Conservation (phyloP, 305 asterid genomes). For the Fraxinus sp. region DNA sequence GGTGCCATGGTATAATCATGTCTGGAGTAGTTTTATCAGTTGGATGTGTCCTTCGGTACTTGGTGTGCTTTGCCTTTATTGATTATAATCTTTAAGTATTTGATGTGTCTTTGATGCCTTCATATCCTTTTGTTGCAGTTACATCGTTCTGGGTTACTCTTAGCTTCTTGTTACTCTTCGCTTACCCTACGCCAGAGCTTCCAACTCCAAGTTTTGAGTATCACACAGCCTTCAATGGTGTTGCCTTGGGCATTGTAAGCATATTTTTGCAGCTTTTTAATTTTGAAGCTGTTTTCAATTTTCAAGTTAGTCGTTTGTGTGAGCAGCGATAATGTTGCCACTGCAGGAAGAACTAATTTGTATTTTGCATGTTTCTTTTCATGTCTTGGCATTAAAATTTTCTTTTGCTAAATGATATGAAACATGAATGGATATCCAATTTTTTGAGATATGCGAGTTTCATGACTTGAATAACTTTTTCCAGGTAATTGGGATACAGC, state of each 20-base stretch:
- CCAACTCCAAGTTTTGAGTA: slow-evolving; percentile 94
- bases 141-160: slow-evolving; percentile 76
- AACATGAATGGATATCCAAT: not conserved
- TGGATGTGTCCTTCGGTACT: not conserved
- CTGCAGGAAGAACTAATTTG: not conserved
- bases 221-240: slow-evolving; percentile 88
- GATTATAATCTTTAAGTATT: slow-evolving; percentile 4
- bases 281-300: slow-evolving; percentile 5
- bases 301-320: slow-evolving; percentile 3
- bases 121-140: slow-evolving; percentile 50
- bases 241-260: slow-evolving; percentile 90
- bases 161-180: slow-evolving; percentile 86
- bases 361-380: not conserved
- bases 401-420: too few relatives aligned
- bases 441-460: not conserved
- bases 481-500: slow-evolving; percentile 91
- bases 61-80: slow-evolving; percentile 5
- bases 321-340: not conserved
- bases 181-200: slow-evolving; percentile 86
- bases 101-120: slow-evolving; percentile 9
- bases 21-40: slow-evolving; percentile 11
- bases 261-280: slow-evolving; percentile 10
- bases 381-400: not conserved
- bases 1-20: not conserved
- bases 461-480: slow-evolving; percentile 21